These are phyloP conservation scores for Leccinum pellstonianum DNA, from an alignment of 768 basidiomycete genomes.

Conservation along the genomic window DNA sequence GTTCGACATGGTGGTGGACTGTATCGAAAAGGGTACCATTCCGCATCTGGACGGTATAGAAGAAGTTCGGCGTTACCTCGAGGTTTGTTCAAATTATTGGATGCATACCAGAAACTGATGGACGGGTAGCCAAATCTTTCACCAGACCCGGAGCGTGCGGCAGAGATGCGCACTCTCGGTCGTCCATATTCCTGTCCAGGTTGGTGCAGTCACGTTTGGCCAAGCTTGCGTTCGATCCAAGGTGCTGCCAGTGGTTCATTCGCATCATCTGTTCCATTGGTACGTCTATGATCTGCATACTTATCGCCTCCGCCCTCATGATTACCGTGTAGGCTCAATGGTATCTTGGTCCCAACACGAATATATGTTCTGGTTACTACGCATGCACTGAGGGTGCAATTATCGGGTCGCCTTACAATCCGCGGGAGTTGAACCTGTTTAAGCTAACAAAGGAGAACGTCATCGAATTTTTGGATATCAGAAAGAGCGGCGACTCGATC, in stretches of 20 bases:
- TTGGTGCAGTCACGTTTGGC: conserved; percentile 16
- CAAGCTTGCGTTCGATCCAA: conserved; percentile 11
- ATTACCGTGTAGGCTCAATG: conserved; percentile 7
- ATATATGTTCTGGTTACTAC: conserved; percentile 1
- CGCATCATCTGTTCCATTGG: conserved; percentile 11
- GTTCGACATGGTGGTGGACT: conserved; percentile 13
- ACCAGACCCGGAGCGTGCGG: conserved; percentile 6
- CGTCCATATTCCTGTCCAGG: conserved; percentile 12
- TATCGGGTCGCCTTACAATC: conserved; percentile 10
- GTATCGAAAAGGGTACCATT: conserved; percentile 12
- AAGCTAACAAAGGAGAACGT: neutral
- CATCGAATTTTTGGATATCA: conserved; percentile 18
- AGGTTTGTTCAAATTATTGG: neutral
- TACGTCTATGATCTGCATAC: neutral
- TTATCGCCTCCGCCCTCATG: neutral
- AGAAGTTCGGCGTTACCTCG: conserved; percentile 5
- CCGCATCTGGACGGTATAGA: conserved; percentile 7
- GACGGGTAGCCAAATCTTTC: neutral
- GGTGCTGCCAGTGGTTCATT: conserved; percentile 13
- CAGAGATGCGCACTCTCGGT: conserved; percentile 14
- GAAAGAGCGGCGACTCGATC: conserved; percentile 1
- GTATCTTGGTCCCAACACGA: conserved; percentile 11
- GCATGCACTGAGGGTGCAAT: conserved; percentile 4
- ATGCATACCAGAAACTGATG: neutral
- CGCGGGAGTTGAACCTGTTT: conserved; percentile 10